These are phyloP conservation scores for Fusarium bactridioides DNA, from an alignment of 2,329 filamentous ascomycete genomes.

Conservation along the genomic window DNA sequence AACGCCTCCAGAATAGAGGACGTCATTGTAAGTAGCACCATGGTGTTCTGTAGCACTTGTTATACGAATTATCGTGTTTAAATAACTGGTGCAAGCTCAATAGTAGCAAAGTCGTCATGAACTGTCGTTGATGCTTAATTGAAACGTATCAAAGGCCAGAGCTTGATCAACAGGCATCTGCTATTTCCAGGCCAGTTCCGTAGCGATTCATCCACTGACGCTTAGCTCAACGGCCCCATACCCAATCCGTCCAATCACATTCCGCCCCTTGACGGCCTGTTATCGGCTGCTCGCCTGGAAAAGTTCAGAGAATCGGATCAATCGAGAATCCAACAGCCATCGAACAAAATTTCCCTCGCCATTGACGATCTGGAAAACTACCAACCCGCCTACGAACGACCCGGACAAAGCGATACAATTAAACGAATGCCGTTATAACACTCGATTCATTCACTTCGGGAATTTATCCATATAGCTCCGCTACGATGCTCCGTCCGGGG, in stretches of 20 bases:
- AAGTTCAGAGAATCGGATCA: conserved; percentile 41
- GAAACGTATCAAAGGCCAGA: not conserved
- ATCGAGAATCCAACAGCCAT: conserved; percentile 25
- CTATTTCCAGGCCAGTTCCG: conserved; percentile 11
- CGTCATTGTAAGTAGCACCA: conserved; percentile 84
- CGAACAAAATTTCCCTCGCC: conserved; percentile 34
- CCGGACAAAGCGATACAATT: not conserved
- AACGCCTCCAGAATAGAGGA: conserved; percentile 71
- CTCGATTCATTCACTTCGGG: not conserved
- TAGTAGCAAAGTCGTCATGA: not conserved
- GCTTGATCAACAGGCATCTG: conserved; percentile 5
- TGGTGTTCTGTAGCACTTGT: conserved; percentile 43
- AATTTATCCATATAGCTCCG: conserved; percentile 1
- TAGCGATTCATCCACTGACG: conserved; percentile 29
- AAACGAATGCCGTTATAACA: conserved; percentile 26
- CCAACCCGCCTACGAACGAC: not conserved
- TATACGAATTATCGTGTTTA: too few species aligned
- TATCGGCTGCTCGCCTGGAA: conserved; percentile 36
- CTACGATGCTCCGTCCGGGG: conserved; percentile 64
- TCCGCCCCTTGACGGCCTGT: not conserved
- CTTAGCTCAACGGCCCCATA: conserved; percentile 16
- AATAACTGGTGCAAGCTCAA: too few species aligned
- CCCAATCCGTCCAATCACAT: conserved; percentile 12
- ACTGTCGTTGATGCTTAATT: not conserved
- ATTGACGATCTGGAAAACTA: conserved; percentile 6